Percentiles rank a stretch among this genome's conserved stretches.
Evolutionary conservation across 73 alveolate species (phyloP).

Genomic region (Loxodes magnus): DNA sequence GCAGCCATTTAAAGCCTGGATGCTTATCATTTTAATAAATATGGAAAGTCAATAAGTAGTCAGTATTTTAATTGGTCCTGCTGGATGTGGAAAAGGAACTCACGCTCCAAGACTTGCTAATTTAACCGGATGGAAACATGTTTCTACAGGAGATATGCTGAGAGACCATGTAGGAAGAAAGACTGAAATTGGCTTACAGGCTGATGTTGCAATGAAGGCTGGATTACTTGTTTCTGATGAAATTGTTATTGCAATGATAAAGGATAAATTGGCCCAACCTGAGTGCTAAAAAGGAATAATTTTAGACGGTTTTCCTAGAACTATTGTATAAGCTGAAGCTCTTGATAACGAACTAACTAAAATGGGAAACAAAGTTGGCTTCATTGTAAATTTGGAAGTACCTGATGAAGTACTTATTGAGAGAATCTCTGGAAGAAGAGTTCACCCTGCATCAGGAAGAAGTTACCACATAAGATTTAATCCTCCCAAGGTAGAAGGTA

Average conservation of each 20-base stretch:
- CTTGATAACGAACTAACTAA: background rate
- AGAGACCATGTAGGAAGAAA: constrained; percentile 43
- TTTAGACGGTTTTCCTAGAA: constrained; percentile 89
- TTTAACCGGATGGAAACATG: constrained; percentile 46
- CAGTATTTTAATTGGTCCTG: constrained; percentile 50
- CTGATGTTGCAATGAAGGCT: constrained; percentile 64
- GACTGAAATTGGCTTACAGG: constrained; percentile 61
- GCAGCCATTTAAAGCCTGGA: too few species aligned
- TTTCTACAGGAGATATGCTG: constrained; percentile 55
- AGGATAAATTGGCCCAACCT: constrained; percentile 70
- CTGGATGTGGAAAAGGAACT: constrained; percentile 68
- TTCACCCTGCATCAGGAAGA: constrained; percentile 61
- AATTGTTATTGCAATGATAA: constrained; percentile 71
- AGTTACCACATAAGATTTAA: constrained; percentile 54
- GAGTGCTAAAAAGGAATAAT: constrained; percentile 84
- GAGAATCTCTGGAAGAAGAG: constrained; percentile 66
- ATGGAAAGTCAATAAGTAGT: too few species aligned
- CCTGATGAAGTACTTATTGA: constrained; percentile 41
- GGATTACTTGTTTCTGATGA: constrained; percentile 90
- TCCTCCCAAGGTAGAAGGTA: constrained; percentile 57
- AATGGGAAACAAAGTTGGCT: constrained; percentile 42
- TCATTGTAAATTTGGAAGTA: constrained; percentile 52
- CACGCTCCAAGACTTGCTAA: constrained; percentile 49
- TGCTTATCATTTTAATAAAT: too few species aligned
- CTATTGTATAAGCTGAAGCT: constrained; percentile 55